Percentiles rank a stretch among this genome's conserved stretches.
phyloP scores from a whole-genome alignment of 2,329 filamentous ascomycete genomes.

The Botrytis elliptica region DNA sequence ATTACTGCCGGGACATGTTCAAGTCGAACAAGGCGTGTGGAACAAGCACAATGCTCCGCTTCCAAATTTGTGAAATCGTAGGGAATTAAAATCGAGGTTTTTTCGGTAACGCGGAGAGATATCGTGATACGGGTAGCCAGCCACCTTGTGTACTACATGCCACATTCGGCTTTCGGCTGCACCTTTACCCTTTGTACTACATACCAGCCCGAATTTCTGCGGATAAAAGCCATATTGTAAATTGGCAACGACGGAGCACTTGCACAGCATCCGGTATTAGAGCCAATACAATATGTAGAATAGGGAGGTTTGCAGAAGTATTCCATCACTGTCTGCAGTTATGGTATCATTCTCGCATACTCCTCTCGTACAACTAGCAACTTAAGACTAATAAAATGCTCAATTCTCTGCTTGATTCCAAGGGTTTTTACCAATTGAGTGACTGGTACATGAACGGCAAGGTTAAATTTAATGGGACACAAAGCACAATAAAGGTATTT shows the following conservation, averaged over 20 bases:
- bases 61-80: not conserved
- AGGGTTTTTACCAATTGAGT: not conserved
- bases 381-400: not conserved
- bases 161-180: not conserved
- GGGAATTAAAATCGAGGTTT: not conserved
- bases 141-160: conserved; percentile 1
- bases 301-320: not conserved
- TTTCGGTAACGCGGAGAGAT: not conserved
- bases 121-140: conserved; percentile 1
- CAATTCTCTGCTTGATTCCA: not conserved
- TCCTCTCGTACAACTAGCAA: not conserved
- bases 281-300: conserved; percentile 3
- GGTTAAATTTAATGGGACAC: not conserved
- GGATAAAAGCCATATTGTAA: not conserved
- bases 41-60: not conserved
- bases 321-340: not conserved
- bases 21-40: too few species aligned
- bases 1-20: not conserved
- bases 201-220: not conserved
- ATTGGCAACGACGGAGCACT: not conserved
- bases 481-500: conserved; percentile 9
- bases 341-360: not conserved
- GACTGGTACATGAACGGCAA: not conserved
- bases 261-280: not conserved
- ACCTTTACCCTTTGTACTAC: not conserved